phyloP scores from a whole-genome alignment of 1,284 basidiomycete species.

The Ceratobasidium sp. region DNA sequence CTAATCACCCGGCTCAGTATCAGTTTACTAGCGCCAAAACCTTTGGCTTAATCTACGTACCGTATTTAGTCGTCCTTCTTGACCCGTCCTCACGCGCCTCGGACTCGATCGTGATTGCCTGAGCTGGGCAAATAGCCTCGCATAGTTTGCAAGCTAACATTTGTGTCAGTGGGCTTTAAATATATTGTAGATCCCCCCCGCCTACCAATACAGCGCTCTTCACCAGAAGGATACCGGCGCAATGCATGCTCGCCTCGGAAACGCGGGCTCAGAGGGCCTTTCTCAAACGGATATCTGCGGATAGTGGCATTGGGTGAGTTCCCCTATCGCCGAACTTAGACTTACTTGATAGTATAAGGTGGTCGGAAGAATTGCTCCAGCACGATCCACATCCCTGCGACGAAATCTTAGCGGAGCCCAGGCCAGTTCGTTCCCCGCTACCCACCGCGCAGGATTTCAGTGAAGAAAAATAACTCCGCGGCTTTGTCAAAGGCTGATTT shows the following conservation, averaged over 20 bases:
- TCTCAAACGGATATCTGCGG: slow-evolving; percentile 91
- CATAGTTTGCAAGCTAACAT: slow-evolving; percentile 95
- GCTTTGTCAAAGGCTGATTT: slow-evolving; percentile 96
- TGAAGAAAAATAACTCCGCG: slow-evolving; percentile 97
- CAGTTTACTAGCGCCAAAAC: not conserved
- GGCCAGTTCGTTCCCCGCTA: slow-evolving; percentile 38
- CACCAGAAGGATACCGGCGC: slow-evolving; percentile 96
- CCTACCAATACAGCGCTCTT: slow-evolving; percentile 98
- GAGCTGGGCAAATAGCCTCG: slow-evolving; percentile 99
- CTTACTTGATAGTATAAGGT: slow-evolving; percentile 93
- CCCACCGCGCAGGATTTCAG: slow-evolving; percentile 94
- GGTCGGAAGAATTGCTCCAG: slow-evolving; percentile 97
- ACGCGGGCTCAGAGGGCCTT: slow-evolving; percentile 96
- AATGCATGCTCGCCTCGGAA: slow-evolving; percentile 99
- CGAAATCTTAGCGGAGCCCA: slow-evolving; percentile 3
- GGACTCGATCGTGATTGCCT: slow-evolving; percentile 99
- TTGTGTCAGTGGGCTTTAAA: slow-evolving; percentile 1
- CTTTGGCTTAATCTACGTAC: slow-evolving; percentile 56
- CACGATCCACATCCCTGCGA: slow-evolving; percentile 98
- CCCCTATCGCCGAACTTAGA: not conserved
- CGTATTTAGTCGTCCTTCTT: slow-evolving; percentile 97
- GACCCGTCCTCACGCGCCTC: slow-evolving; percentile 97
- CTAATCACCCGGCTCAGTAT: slow-evolving; percentile 52
- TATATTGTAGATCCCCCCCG: slow-evolving; percentile 30
- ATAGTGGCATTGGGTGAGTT: slow-evolving; percentile 14